A percentile compares a stretch with the other conserved stretches of the same genome.
Conservation (phyloP, 2,329 filamentous ascomycete species). For the Colletotrichum viniferum region DNA sequence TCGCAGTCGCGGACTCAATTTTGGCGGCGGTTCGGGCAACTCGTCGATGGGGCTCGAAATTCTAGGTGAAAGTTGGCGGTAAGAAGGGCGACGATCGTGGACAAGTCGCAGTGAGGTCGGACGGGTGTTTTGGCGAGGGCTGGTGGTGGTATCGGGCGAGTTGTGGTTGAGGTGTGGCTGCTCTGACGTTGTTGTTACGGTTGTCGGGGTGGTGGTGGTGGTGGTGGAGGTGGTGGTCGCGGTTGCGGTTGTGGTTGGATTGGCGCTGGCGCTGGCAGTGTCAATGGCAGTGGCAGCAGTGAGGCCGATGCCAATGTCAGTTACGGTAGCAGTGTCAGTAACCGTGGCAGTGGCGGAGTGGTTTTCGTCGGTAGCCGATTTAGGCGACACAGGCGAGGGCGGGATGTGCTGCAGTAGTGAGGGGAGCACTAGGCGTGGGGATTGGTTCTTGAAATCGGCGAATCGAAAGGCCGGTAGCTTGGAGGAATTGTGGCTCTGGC, state of each 20-base stretch:
- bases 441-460: slow-evolving; percentile 46
- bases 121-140: slow-evolving; percentile 5
- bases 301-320: not conserved
- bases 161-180: slow-evolving; percentile 6
- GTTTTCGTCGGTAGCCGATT: slow-evolving; percentile 26
- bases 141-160: slow-evolving; percentile 2
- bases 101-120: slow-evolving; percentile 1
- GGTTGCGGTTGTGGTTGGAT: not conserved
- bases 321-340: not conserved
- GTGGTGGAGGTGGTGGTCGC: not conserved
- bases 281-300: not conserved
- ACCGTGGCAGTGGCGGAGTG: slow-evolving; percentile 3
- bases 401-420: slow-evolving; percentile 40
- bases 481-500: slow-evolving; percentile 58
- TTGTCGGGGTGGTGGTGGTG: not conserved
- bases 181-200: slow-evolving; percentile 18
- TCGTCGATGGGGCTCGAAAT: slow-evolving; percentile 19
- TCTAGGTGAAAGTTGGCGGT: slow-evolving; percentile 22
- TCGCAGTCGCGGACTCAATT: slow-evolving; percentile 29
- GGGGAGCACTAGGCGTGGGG: slow-evolving; percentile 24
- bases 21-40: slow-evolving; percentile 22
- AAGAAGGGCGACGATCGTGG: slow-evolving; percentile 14
- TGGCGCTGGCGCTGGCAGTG: not conserved
- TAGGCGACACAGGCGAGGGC: slow-evolving; percentile 45
- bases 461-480: slow-evolving; percentile 61